Evolutionary conservation across 2,329 filamentous ascomycete genomes (phyloP).

Genomic region (Neonectria magnoliae): DNA sequence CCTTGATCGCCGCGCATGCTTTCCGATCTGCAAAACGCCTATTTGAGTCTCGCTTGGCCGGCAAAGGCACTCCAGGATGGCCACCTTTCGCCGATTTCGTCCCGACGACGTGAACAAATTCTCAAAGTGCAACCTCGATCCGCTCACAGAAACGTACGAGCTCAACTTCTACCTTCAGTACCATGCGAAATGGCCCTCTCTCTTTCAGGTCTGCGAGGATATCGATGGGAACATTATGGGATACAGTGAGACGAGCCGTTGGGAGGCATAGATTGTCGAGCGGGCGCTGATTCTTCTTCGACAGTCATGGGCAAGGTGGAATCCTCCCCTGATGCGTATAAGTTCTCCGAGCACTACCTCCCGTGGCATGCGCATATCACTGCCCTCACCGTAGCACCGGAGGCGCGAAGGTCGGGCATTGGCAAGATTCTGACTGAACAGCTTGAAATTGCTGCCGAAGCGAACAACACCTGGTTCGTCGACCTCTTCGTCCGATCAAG

Average conservation of each 20-base stretch:
- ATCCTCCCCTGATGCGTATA: conserved; percentile 79
- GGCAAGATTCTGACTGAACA: conserved; percentile 84
- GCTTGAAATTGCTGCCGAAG: conserved; percentile 84
- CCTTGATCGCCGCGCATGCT: neutral
- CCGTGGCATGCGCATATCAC: conserved; percentile 99
- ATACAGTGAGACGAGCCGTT: conserved; percentile 74
- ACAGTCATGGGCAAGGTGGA: conserved; percentile 98
- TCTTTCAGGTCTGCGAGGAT: conserved; percentile 93
- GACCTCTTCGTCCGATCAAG: conserved; percentile 92
- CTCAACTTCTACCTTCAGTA: conserved; percentile 96
- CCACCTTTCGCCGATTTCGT: conserved; percentile 83
- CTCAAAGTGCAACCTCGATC: conserved; percentile 95
- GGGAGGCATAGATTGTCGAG: neutral
- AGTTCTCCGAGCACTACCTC: conserved; percentile 87
- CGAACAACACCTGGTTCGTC: conserved; percentile 90
- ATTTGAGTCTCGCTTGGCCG: neutral
- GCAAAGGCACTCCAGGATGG: conserved; percentile 29
- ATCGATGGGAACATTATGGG: conserved; percentile 88
- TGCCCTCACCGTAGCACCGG: conserved; percentile 89
- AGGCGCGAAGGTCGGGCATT: conserved; percentile 85
- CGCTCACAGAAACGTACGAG: conserved; percentile 97
- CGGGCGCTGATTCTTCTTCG: conserved; percentile 40
- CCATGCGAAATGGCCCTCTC: conserved; percentile 91
- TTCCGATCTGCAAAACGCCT: neutral
- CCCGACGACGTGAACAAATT: conserved; percentile 87